Evolutionary conservation across 805 yeast genomes (phyloP).

Genomic region (Suhomyces sp.): DNA sequence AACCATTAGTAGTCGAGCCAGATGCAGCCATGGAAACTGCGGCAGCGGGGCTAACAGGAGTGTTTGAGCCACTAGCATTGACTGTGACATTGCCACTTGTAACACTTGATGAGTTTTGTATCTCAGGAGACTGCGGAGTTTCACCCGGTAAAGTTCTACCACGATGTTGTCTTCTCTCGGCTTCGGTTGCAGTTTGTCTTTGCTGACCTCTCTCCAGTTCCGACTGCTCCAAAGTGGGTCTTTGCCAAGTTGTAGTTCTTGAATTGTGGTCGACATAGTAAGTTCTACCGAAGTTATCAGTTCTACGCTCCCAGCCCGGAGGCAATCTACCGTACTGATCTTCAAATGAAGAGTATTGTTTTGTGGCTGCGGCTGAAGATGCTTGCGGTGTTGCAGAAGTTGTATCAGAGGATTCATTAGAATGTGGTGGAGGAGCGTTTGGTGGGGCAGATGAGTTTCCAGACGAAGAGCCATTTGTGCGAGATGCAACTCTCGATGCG

Average conservation of each 20-base stretch:
- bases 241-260: slow-evolving; percentile 97
- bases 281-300: slow-evolving; percentile 95
- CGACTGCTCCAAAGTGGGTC: slow-evolving; percentile 82
- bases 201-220: slow-evolving; percentile 68
- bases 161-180: slow-evolving; percentile 87
- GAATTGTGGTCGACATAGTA: slow-evolving; percentile 98
- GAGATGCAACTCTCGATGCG: slow-evolving; percentile 12
- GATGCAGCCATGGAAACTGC: slow-evolving; percentile 68
- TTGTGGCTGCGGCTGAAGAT: slow-evolving; percentile 25
- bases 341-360: slow-evolving; percentile 90
- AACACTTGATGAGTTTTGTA: slow-evolving; percentile 33
- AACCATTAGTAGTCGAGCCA: slow-evolving; percentile 90
- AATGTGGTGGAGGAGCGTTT: slow-evolving; percentile 10
- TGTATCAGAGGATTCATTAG: slow-evolving; percentile 10
- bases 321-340: slow-evolving; percentile 96
- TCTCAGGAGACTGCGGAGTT: slow-evolving; percentile 32
- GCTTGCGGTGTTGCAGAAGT: slow-evolving; percentile 12
- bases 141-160: slow-evolving; percentile 84
- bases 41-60: slow-evolving; percentile 62
- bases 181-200: slow-evolving; percentile 69
- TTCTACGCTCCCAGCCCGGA: slow-evolving; percentile 98
- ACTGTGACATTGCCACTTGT: slow-evolving; percentile 48
- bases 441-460: slow-evolving; percentile 10
- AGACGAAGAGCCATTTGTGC: slow-evolving; percentile 7
- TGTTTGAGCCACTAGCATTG: slow-evolving; percentile 40